These are phyloP conservation scores for Arthroderma sp. DNA, from an alignment of 2,329 filamentous ascomycete species.

Conservation along the genomic window DNA sequence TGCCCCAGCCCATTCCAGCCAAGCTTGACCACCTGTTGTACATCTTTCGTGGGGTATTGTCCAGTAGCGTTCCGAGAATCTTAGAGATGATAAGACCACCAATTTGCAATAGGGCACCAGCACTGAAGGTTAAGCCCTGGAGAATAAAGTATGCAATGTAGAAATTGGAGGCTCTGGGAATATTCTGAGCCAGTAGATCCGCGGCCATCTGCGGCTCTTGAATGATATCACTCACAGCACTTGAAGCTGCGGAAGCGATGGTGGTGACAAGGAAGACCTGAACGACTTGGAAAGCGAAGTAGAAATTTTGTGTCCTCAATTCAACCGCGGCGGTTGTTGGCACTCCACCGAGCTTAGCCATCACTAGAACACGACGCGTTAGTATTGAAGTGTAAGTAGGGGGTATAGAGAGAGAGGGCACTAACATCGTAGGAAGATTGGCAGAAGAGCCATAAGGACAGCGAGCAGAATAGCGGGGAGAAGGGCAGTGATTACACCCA, in stretches of 20 bases:
- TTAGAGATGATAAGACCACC: constrained; percentile 60
- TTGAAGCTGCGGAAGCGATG: constrained; percentile 64
- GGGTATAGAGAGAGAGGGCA: constrained; percentile 11
- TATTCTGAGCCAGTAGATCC: constrained; percentile 52
- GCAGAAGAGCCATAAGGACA: constrained; percentile 75
- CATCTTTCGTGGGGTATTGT: constrained; percentile 66
- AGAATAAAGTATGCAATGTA: constrained; percentile 93
- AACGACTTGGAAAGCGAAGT: constrained; percentile 59
- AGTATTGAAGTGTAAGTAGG: constrained; percentile 1
- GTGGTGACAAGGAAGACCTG: constrained; percentile 88
- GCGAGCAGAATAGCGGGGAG: constrained; percentile 67
- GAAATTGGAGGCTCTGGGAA: constrained; percentile 82
- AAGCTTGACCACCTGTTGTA: constrained; percentile 66
- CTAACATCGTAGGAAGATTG: constrained; percentile 63
- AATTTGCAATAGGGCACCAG: constrained; percentile 61
- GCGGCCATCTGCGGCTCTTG: constrained; percentile 50
- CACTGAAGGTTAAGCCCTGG: constrained; percentile 70
- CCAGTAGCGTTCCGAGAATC: constrained; percentile 59
- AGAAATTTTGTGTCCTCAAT: constrained; percentile 77
- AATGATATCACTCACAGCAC: constrained; percentile 51
- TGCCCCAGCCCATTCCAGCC: constrained; percentile 68
- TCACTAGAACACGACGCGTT: constrained; percentile 35
- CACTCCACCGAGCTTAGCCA: constrained; percentile 67
- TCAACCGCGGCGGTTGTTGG: constrained; percentile 71
- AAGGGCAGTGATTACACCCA: constrained; percentile 74